Evolutionary conservation across 139 green algal species (phyloP).

Genomic region (Microglena sp.): DNA sequence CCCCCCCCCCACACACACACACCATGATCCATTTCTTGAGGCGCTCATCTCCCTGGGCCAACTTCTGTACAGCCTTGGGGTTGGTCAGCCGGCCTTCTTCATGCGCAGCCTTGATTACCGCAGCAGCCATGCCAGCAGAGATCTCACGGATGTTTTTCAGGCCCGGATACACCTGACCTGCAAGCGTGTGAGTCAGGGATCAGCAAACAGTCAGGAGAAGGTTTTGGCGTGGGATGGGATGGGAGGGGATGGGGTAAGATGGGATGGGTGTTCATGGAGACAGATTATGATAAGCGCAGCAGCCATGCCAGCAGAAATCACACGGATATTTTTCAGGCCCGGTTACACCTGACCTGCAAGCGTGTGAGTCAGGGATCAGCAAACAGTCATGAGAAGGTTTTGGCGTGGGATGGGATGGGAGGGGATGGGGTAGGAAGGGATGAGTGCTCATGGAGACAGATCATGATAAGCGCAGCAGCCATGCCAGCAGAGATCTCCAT

Average conservation of each 20-base stretch:
- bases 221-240: too few relatives aligned
- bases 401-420: too few relatives aligned
- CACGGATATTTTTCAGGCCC: slow-evolving; percentile 41
- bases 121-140: slow-evolving; percentile 35
- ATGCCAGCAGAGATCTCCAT: slow-evolving; percentile 45
- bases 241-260: neutral
- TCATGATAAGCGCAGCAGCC: slow-evolving; percentile 43
- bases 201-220: too few relatives aligned
- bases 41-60: slow-evolving; percentile 7
- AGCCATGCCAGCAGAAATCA: slow-evolving; percentile 44
- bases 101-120: slow-evolving; percentile 46
- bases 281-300: slow-evolving; percentile 34
- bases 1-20: too few relatives aligned
- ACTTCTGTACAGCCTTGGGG: slow-evolving; percentile 2
- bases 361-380: neutral
- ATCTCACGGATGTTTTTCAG: slow-evolving; percentile 52
- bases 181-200: neutral
- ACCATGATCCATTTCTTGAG: slow-evolving; percentile 12
- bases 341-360: slow-evolving; percentile 33
- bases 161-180: slow-evolving; percentile 33
- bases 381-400: too few relatives aligned
- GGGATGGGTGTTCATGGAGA: too few relatives aligned
- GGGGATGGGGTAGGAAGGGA: neutral
- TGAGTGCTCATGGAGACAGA: too few relatives aligned
- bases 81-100: slow-evolving; percentile 23